These are phyloP conservation scores for Amanita thiersii DNA, from an alignment of 768 basidiomycete species.

Conservation along the genomic window DNA sequence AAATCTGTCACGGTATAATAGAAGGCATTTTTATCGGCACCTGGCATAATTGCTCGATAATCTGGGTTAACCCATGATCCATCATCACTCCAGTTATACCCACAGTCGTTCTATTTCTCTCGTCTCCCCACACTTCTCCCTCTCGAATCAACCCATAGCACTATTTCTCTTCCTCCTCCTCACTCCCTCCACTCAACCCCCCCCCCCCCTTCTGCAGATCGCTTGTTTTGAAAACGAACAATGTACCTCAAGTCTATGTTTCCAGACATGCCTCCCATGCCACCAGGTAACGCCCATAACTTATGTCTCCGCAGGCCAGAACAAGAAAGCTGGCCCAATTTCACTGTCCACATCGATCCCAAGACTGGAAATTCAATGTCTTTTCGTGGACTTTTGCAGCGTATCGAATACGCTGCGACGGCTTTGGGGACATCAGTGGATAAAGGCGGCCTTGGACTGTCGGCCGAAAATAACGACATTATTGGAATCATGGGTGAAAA, in stretches of 20 bases:
- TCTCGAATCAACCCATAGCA: too few relatives aligned
- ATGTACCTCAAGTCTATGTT: constrained; percentile 56
- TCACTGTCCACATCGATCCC: constrained; percentile 47
- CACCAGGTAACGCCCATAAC: constrained; percentile 47
- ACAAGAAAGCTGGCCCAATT: constrained; percentile 48
- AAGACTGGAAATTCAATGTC: constrained; percentile 37
- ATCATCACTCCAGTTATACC: too few relatives aligned
- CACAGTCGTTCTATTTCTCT: too few relatives aligned
- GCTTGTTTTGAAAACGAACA: too few relatives aligned
- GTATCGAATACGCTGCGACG: constrained; percentile 47
- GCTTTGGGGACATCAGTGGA: constrained; percentile 38
- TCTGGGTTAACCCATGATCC: too few relatives aligned
- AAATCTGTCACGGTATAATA: too few relatives aligned
- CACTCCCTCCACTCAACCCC: too few relatives aligned
- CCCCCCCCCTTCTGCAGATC: too few relatives aligned
- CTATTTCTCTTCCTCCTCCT: too few relatives aligned
- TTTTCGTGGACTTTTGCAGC: constrained; percentile 40
- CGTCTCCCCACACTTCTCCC: too few relatives aligned
- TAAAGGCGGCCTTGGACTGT: constrained; percentile 51
- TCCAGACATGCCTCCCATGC: constrained; percentile 40
- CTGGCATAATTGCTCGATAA: too few relatives aligned
- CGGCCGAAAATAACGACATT: constrained; percentile 39
- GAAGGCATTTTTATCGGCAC: too few relatives aligned
- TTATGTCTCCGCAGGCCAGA: constrained; percentile 47
- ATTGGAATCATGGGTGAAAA: constrained; percentile 69